Evolutionary conservation across 306 rosid species (phyloP).

Genomic region (Castanea crenata): DNA sequence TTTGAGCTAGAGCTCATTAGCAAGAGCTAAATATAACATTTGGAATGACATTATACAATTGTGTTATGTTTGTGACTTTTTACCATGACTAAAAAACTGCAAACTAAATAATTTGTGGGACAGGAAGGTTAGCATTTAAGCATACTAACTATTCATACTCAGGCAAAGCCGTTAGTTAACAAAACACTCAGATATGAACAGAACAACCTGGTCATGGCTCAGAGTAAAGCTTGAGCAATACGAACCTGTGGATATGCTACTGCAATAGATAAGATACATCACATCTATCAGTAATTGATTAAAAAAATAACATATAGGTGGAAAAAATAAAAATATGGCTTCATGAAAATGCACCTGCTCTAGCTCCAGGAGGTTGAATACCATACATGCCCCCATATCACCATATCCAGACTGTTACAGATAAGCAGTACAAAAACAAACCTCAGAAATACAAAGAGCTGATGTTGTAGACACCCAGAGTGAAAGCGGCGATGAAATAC

Average conservation of each 20-base stretch:
- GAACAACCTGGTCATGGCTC: constrained; percentile 15
- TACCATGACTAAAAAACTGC: background rate
- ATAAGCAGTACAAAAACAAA: background rate
- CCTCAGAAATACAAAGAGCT: background rate
- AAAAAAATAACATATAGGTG: constrained; percentile 18
- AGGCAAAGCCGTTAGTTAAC: background rate
- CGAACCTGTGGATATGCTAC: constrained; percentile 85
- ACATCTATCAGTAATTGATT: constrained; percentile 31
- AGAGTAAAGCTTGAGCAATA: constrained; percentile 31
- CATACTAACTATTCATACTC: background rate
- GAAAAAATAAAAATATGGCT: constrained; percentile 5
- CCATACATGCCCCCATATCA: constrained; percentile 71
- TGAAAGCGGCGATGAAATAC: background rate
- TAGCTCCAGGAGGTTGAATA: constrained; percentile 63
- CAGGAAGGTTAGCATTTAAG: background rate
- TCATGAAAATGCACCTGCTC: constrained; percentile 53
- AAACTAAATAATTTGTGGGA: background rate
- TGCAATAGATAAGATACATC: constrained; percentile 25
- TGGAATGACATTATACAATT: background rate
- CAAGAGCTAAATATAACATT: background rate
- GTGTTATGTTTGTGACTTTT: background rate
- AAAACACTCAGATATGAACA: constrained; percentile 12
- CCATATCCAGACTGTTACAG: constrained; percentile 80
- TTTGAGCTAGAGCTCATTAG: background rate
- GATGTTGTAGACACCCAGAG: background rate